Evolutionary conservation across 2,329 filamentous ascomycete species (phyloP), one percentile per base, ranked within the genome.

Genomic region (Phyllosticta paracitricarpa): DNA sequence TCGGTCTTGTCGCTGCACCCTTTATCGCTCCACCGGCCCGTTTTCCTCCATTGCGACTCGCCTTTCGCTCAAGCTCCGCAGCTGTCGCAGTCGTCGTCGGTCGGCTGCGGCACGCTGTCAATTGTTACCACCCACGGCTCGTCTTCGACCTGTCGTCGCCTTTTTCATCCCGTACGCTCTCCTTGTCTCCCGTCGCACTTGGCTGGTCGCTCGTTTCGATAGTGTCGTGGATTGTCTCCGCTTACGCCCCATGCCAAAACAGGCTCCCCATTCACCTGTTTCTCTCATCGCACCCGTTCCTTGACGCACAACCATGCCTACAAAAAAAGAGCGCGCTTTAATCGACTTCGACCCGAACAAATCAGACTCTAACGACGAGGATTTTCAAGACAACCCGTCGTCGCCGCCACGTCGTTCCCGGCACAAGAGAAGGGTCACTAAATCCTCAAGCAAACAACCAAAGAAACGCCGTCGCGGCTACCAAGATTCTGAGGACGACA

Each of bases 261-360:
- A 56, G 54, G 24, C 54, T n/a, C n/a, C 30, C 33, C 28, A 17
- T 33, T 57, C 30, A 57, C 24, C 14, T 26, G 53, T 40, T 14
- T 10, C 14, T 28, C 14, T n/a, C 30, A 8, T 28, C 12, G 19
- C 19, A 51, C 51, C 19, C 58, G 3, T 14, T 1, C 56, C 54
- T 48, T 25, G 40, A 56, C 40, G 14, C 40, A 17, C 40, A 17
- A 48, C 12, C 54, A 75, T 75, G 73, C 71, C 71, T 67, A 69
- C 66, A 65, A 70, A 71, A 63, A 66, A 66, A 53, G 77, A 78
- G 69, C 71, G 76, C 62, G 74, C 74, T 67, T 68, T 62, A 5
- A 28, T 72, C 14, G 26, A 61, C 61, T 69, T 74, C 65, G 72
- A 75, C 62, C 71, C 72, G 55, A 73, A 72, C 67, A 70, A 69